These are phyloP conservation scores for Elaeis oleifera DNA, from an alignment of 202 grass and related monocot species.

Conservation along the genomic window DNA sequence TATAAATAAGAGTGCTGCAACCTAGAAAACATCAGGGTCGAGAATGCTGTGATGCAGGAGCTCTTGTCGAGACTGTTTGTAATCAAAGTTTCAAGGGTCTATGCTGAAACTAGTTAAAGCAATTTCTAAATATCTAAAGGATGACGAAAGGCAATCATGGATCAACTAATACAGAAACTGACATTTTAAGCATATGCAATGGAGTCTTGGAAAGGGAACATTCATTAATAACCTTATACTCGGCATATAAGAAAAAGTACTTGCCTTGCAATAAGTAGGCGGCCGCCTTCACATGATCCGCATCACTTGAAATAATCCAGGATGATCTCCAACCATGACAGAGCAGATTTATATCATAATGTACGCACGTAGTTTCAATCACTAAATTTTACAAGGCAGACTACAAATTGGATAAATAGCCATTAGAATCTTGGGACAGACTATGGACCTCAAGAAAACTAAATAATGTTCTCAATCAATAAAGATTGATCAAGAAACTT, in stretches of 20 bases:
- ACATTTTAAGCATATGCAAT: too few relatives aligned
- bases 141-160: too few relatives aligned
- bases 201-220: too few relatives aligned
- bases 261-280: slow-evolving; percentile 40
- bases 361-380: slow-evolving; percentile 2
- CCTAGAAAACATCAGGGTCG: too few relatives aligned
- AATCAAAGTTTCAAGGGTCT: too few relatives aligned
- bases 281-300: slow-evolving; percentile 20
- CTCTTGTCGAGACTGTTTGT: too few relatives aligned
- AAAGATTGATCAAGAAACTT: background rate
- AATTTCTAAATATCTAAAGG: too few relatives aligned
- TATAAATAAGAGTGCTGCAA: too few relatives aligned
- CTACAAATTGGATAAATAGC: slow-evolving; percentile 13
- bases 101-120: too few relatives aligned
- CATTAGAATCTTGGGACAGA: background rate
- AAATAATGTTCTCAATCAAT: background rate
- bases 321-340: slow-evolving; percentile 21
- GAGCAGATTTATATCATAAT: slow-evolving; percentile 14
- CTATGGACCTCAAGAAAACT: slow-evolving; percentile 10
- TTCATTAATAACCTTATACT: background rate
- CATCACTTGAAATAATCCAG: slow-evolving; percentile 19
- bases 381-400: background rate
- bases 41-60: too few relatives aligned
- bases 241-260: slow-evolving; percentile 35
- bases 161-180: too few relatives aligned